Percentiles rank a stretch among this genome's conserved stretches.
phyloP scores from a whole-genome alignment of 441 rosid genomes.

The Flueggea neowawraea region DNA sequence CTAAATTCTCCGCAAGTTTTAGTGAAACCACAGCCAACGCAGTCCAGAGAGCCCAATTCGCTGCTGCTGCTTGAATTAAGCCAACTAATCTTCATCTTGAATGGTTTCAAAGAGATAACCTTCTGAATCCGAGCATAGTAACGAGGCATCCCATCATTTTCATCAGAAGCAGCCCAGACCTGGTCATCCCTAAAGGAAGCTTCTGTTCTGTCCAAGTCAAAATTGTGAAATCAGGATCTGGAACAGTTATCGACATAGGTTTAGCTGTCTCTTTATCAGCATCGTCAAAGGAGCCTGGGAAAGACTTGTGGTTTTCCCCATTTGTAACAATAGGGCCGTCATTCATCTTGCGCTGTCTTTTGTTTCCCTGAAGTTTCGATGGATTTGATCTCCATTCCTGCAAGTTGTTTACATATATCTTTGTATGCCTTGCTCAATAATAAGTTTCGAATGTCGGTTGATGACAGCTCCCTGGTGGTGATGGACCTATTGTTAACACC shows the following conservation, averaged over 20 bases:
- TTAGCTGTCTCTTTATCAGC: not conserved
- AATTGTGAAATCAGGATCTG: too few relatives aligned
- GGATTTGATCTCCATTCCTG: conserved; percentile 32
- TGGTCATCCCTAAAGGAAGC: conserved; percentile 59
- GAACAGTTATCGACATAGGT: conserved; percentile 52
- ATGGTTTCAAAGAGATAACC: conserved; percentile 69
- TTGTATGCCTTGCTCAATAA: conserved; percentile 44
- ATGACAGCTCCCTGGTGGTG: conserved; percentile 40
- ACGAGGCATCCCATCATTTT: conserved; percentile 93
- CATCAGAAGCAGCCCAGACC: conserved; percentile 96
- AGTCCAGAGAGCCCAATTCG: too few relatives aligned
- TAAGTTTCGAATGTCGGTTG: conserved; percentile 46
- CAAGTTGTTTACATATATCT: conserved; percentile 44
- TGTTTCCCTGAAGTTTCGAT: conserved; percentile 31
- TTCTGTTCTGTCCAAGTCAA: too few relatives aligned
- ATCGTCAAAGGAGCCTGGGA: too few relatives aligned
- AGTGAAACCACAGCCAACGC: too few relatives aligned
- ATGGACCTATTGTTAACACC: conserved; percentile 11
- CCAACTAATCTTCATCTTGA: conserved; percentile 89
- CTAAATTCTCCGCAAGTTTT: too few relatives aligned
- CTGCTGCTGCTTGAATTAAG: too few relatives aligned
- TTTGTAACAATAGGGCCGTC: too few relatives aligned
- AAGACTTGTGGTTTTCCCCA: too few relatives aligned
- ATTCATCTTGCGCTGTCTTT: conserved; percentile 3
- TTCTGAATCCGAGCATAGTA: conserved; percentile 84